phyloP scores from a whole-genome alignment of 1,284 basidiomycete genomes.

The Rhodotorula sp. region DNA sequence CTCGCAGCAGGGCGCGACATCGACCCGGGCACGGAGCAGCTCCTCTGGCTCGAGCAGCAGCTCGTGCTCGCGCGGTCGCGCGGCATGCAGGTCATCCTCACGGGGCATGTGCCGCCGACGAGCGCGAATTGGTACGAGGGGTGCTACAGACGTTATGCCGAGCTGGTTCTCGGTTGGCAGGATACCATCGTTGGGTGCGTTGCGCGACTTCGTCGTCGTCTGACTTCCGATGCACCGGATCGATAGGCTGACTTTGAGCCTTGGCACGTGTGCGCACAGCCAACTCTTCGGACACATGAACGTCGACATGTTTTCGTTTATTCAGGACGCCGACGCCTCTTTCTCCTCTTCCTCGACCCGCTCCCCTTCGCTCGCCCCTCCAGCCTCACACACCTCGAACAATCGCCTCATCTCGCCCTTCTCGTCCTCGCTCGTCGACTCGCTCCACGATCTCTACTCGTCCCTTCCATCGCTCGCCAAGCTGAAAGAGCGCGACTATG shows the following conservation, averaged over 20 bases:
- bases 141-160: slow-evolving; percentile 67
- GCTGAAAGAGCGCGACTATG: slow-evolving; percentile 67
- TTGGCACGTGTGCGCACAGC: not conserved
- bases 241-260: not conserved
- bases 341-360: slow-evolving; percentile 10
- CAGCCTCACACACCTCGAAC: not conserved
- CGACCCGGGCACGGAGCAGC: slow-evolving; percentile 79
- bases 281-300: slow-evolving; percentile 76
- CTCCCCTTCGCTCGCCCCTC: not conserved
- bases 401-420: not conserved
- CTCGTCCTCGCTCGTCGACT: slow-evolving; percentile 19
- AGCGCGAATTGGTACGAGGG: slow-evolving; percentile 62
- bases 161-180: slow-evolving; percentile 78
- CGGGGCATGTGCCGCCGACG: slow-evolving; percentile 75
- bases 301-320: slow-evolving; percentile 56
- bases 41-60: slow-evolving; percentile 90
- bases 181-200: slow-evolving; percentile 76
- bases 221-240: not conserved
- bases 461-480: slow-evolving; percentile 22
- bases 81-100: slow-evolving; percentile 72
- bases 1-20: slow-evolving; percentile 51
- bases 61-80: slow-evolving; percentile 68
- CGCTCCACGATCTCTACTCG: slow-evolving; percentile 23
- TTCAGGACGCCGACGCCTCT: slow-evolving; percentile 48
- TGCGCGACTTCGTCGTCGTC: no score